phyloP scores from a whole-genome alignment of 2,329 filamentous ascomycete genomes.

The Ophiocordyceps camponoti-rufipedis region DNA sequence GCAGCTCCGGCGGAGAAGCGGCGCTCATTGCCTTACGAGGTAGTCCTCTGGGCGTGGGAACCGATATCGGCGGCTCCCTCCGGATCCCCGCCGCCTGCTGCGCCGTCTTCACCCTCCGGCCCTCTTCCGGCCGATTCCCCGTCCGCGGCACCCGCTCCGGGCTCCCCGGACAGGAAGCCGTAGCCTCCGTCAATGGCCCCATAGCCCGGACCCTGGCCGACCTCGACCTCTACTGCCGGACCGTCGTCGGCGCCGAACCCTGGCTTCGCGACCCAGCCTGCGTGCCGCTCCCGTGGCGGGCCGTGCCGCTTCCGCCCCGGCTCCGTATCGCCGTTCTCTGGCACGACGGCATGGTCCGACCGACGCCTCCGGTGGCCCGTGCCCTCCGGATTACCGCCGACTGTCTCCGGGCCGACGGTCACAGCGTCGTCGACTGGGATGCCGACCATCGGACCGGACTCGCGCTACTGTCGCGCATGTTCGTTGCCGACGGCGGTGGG shows the following conservation, averaged over 20 bases:
- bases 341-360: conserved; percentile 44
- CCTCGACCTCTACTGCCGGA: conserved; percentile 33
- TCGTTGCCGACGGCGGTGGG: conserved; percentile 26
- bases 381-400: conserved; percentile 29
- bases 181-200: conserved; percentile 45
- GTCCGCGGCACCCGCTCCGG: conserved; percentile 34
- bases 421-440: conserved; percentile 35
- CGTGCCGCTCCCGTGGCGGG: conserved; percentile 38
- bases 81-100: conserved; percentile 36
- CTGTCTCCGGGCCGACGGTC: conserved; percentile 23
- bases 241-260: conserved; percentile 30
- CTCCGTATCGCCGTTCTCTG: conserved; percentile 43
- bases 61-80: conserved; percentile 42
- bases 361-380: conserved; percentile 45
- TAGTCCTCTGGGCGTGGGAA: conserved; percentile 41
- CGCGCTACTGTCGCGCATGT: conserved; percentile 23
- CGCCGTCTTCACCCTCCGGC: conserved; percentile 36
- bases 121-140: conserved; percentile 41
- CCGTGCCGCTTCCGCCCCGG: conserved; percentile 13
- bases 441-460: conserved; percentile 22
- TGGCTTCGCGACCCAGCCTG: conserved; percentile 40
- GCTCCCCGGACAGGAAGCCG: conserved; percentile 46
- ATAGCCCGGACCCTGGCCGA: conserved; percentile 37
- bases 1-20: conserved; percentile 48
- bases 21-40: conserved; percentile 42